A percentile compares a stretch with the other conserved stretches of the same genome.
These are phyloP conservation scores for Ustanciosporium gigantosporum DNA, from an alignment of 1,284 basidiomycete species.

Conservation along the genomic window DNA sequence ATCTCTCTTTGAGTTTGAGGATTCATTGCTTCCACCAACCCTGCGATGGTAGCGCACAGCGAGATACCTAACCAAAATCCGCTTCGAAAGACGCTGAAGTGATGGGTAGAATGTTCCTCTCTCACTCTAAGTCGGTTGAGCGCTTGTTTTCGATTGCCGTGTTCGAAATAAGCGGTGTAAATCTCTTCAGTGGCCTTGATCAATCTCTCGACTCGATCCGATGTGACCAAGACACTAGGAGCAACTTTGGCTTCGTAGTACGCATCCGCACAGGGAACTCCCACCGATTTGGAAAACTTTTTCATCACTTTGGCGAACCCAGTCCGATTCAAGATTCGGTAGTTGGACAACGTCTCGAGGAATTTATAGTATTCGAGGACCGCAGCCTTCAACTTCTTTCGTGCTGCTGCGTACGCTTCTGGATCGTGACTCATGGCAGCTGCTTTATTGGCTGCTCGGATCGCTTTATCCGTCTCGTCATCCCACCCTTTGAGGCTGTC, in stretches of 20 bases:
- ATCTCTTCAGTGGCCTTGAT: constrained; percentile 67
- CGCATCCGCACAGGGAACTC: constrained; percentile 69
- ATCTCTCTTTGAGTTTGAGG: constrained; percentile 68
- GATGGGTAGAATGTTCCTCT: constrained; percentile 67
- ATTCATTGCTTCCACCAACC: constrained; percentile 72
- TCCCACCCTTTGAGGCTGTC: constrained; percentile 31
- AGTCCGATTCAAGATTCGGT: constrained; percentile 73
- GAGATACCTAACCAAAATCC: constrained; percentile 78
- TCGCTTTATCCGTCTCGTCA: constrained; percentile 31
- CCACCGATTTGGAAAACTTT: constrained; percentile 87
- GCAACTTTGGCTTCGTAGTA: constrained; percentile 76
- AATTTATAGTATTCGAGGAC: constrained; percentile 80
- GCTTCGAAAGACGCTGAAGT: constrained; percentile 68
- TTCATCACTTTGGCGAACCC: constrained; percentile 85
- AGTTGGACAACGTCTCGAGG: constrained; percentile 78
- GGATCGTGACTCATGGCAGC: constrained; percentile 67
- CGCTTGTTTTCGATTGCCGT: constrained; percentile 81
- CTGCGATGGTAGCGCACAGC: constrained; percentile 74
- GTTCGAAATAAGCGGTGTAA: constrained; percentile 64
- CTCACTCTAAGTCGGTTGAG: constrained; percentile 68
- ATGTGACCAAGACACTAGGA: constrained; percentile 63
- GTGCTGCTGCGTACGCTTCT: constrained; percentile 79
- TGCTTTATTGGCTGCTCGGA: constrained; percentile 39
- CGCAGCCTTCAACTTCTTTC: constrained; percentile 79
- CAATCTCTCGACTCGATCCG: constrained; percentile 70